Conservation (phyloP, 1,284 basidiomycete species). For the Exsudoporus floridanus region DNA sequence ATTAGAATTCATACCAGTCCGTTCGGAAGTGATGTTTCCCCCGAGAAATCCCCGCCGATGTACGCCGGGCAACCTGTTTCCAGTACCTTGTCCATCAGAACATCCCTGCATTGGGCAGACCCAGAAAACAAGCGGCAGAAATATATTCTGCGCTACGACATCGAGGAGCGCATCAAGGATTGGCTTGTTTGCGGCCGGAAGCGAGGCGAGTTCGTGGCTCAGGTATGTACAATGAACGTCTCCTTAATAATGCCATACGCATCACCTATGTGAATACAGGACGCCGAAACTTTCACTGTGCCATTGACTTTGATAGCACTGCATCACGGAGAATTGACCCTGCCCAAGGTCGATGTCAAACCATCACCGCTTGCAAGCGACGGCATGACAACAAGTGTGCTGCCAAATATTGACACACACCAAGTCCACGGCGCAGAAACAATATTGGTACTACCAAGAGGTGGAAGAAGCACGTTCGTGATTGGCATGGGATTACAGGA, state of each 20-base stretch:
- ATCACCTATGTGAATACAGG: conserved; percentile 39
- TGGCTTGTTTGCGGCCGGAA: conserved; percentile 84
- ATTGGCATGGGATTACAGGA: conserved; percentile 58
- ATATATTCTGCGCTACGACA: conserved; percentile 68
- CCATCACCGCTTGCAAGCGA: conserved; percentile 54
- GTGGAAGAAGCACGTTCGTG: conserved; percentile 77
- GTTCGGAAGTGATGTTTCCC: conserved; percentile 22
- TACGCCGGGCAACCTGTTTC: conserved; percentile 81
- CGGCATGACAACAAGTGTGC: conserved; percentile 52
- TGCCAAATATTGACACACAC: conserved; percentile 69
- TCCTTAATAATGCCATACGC: neutral
- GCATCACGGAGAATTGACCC: conserved; percentile 69
- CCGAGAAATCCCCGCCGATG: conserved; percentile 42
- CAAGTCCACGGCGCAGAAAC: conserved; percentile 77
- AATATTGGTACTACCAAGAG: conserved; percentile 70
- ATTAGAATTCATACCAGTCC: conserved; percentile 48
- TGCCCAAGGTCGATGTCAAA: conserved; percentile 68
- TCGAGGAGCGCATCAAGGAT: conserved; percentile 72
- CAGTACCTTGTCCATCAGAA: conserved; percentile 60
- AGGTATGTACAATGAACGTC: conserved; percentile 40
- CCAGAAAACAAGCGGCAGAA: conserved; percentile 42
- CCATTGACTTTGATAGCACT: conserved; percentile 75
- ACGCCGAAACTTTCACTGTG: conserved; percentile 53
- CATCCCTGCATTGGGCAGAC: conserved; percentile 73
- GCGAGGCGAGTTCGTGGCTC: conserved; percentile 72